Evolutionary conservation across 192 early-diverging fungal genomes (phyloP), one percentile per base, ranked within the genome.

Genomic region (Coemansia sp.): DNA sequence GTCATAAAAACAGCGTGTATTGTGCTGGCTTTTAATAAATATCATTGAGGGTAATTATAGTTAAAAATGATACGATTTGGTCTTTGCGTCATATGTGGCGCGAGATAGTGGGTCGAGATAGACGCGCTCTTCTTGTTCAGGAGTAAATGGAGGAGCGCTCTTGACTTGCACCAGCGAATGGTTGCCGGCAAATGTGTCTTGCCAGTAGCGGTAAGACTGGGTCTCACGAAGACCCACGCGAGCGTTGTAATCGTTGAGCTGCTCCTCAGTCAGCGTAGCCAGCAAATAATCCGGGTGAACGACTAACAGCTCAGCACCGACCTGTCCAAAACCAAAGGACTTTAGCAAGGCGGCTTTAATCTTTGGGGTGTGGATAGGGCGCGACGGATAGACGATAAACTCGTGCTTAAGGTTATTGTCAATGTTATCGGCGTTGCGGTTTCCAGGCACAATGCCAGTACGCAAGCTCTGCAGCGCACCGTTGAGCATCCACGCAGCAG

Each of bases 401-500:
- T 95, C 91, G 73, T 87, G 93, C 69, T 94, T 83, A 27, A 96
- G 86, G 1, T 86, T 78, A 55, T 75, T 79, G 63, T 71, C 77
- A 40, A 79, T 73, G 34, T 75, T 73, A 52, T 79, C 77, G 2
- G 76, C 74, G 70, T 98, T 96, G 75, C 94, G 93, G 87, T 98
- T 98, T 40, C 96, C 96, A 8, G 96, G 96, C 41, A 97, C 87
- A 46, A 95, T 80, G 74, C 95, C 93, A 27, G 90, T 91, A 64
- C 92, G 90, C 47, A 98, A 81, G 61, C 87, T 75, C 81, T 98
- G 95, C 36, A 98, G 74, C 40, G 93, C 88, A 70, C 95, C 93
- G 87, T 96, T 98, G 74, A 94, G 88, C 95, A 96, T 97, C 95
- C 95, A 98, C 5, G 93, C 93, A 57, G 94, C 96, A 40, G 96